These are phyloP conservation scores for Allium sativum DNA, from an alignment of 106 monocot genomes.

Conservation along the genomic window DNA sequence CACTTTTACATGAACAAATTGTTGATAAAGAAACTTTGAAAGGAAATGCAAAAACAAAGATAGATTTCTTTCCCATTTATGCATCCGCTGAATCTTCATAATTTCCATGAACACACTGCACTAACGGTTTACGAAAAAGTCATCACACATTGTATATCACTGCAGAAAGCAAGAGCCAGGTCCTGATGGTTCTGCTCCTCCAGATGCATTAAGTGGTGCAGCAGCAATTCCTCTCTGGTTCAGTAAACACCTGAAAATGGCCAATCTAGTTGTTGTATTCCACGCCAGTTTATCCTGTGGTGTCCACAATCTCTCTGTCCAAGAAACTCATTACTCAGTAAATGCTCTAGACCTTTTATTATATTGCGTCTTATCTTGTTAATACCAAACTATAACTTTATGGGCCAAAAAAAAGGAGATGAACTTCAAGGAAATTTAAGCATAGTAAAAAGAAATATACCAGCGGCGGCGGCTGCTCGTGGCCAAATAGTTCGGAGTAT, in stretches of 20 bases:
- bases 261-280: slow-evolving; percentile 53
- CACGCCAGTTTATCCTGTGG: slow-evolving; percentile 49
- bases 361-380: too few relatives aligned
- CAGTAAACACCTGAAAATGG: slow-evolving; percentile 75
- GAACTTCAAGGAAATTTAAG: neutral
- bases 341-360: too few relatives aligned
- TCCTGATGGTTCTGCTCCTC: slow-evolving; percentile 38
- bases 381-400: neutral
- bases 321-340: too few relatives aligned
- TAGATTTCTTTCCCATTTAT: too few relatives aligned
- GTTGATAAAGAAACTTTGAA: too few relatives aligned
- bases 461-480: slow-evolving; percentile 80
- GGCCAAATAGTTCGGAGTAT: slow-evolving; percentile 95
- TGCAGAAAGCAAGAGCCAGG: slow-evolving; percentile 69
- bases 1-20: too few relatives aligned
- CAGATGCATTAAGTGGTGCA: slow-evolving; percentile 48
- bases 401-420: neutral
- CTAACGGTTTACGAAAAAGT: too few relatives aligned
- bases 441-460: neutral
- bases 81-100: too few relatives aligned
- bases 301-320: slow-evolving; percentile 72
- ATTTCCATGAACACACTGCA: too few relatives aligned
- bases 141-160: too few relatives aligned
- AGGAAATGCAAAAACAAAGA: too few relatives aligned
- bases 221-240: slow-evolving; percentile 84